Base-by-base conservation (phyloP, 768 basidiomycete species). In the Boletellus ananiceps region DNA sequence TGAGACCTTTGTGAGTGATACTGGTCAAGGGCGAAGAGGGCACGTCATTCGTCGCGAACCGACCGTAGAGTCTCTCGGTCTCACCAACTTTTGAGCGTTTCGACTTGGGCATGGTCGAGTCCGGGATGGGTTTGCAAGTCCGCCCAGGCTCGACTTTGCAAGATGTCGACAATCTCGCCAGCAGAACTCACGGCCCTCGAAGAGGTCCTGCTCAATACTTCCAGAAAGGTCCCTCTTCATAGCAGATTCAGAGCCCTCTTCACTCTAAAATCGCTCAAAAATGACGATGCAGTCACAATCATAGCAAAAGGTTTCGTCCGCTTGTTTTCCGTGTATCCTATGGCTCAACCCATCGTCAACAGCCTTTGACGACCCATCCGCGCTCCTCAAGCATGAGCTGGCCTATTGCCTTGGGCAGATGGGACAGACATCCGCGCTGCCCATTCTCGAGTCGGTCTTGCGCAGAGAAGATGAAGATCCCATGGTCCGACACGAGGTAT, bases 391-490 rank as follows among this genome's bases (percentile, higher is more conserved):
- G 62, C 96, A 99, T 66, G 96, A 99, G 63, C 78, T 99, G 2
- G 96, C 96, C 1, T 99, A 98, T 66, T 94, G 93, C 61, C 78
- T 99, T 3, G 96, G 96, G 0, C 96, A 99, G 69, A 87, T 94
- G 70, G 84, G 84, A 57, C 77, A 77, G 29, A 59, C 72, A 0
- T 73, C 75, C 3, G 96, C 95, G 0, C 73, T 98, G 11, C 85
- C 92, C 6, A 77, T 79, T 15, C 81, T 99, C 5, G 86, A 90
- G 63, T 68, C 72, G 2, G 88, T 94, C 5, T 76, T 99, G 33
- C 73, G 78, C 54, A 75, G 93, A 61, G 63, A 66, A 35, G 62
- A 73, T 15, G 86, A 94, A 64, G 88, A 95, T 66, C 85, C 92
- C 0, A 99, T 99, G 96, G 96, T 98, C 52, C 77, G 96, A 47